A percentile compares a stretch with the other conserved stretches of the same genome.
Conservation (phyloP, 768 basidiomycete genomes). For the Phylloporus arenicola region DNA sequence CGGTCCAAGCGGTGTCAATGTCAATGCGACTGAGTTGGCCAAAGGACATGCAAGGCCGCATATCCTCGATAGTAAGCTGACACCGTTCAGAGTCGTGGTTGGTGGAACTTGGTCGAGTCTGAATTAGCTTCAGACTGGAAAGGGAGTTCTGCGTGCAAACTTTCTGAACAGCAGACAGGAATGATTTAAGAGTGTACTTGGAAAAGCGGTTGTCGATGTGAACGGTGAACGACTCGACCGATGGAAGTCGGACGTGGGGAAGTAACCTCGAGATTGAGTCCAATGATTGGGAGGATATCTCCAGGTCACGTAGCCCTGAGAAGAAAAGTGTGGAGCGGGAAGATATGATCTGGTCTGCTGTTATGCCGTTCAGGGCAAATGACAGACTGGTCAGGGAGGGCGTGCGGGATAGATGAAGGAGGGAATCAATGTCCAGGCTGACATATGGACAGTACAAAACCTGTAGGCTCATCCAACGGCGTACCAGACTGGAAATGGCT, state of each 20-base stretch:
- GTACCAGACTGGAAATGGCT: constrained; percentile 8
- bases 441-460: constrained; percentile 11
- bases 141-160: constrained; percentile 4
- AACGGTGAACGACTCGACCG: constrained; percentile 6
- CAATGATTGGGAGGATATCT: constrained; percentile 8
- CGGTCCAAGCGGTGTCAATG: constrained; percentile 8
- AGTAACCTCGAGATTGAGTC: constrained; percentile 1
- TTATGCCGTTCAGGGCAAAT: background rate
- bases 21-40: constrained; percentile 8
- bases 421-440: constrained; percentile 9
- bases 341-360: constrained; percentile 1
- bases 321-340: constrained; percentile 3
- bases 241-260: constrained; percentile 1
- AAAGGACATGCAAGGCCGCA: constrained; percentile 14
- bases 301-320: constrained; percentile 7
- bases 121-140: constrained; percentile 4
- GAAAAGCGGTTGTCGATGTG: constrained; percentile 9
- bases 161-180: constrained; percentile 3
- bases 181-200: constrained; percentile 6
- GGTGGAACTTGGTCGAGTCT: constrained; percentile 4
- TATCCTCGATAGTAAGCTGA: constrained; percentile 16
- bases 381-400: constrained; percentile 9
- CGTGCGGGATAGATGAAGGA: constrained; percentile 13
- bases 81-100: background rate
- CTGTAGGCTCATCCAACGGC: constrained; percentile 14